These are phyloP conservation scores for Paraconiothyrium brasiliense DNA, from an alignment of 2,329 filamentous ascomycete genomes.

Conservation along the genomic window DNA sequence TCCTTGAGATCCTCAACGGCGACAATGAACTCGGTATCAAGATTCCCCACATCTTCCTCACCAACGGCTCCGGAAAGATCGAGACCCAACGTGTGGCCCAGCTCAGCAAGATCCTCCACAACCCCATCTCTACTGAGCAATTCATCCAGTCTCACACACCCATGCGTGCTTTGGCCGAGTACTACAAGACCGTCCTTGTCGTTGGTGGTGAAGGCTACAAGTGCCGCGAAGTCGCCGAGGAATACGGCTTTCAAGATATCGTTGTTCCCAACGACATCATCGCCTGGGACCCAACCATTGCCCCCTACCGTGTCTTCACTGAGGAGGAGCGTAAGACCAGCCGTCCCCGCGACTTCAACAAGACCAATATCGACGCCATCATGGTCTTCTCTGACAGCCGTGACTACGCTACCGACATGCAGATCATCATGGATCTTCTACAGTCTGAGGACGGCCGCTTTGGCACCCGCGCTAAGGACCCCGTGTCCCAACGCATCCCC, in stretches of 20 bases:
- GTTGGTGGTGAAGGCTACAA: slow-evolving; percentile 79
- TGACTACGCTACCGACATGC: slow-evolving; percentile 78
- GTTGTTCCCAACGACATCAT: slow-evolving; percentile 78
- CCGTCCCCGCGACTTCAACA: slow-evolving; percentile 75
- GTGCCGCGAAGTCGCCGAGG: slow-evolving; percentile 76
- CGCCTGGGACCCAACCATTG: slow-evolving; percentile 73
- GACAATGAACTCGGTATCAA: slow-evolving; percentile 82
- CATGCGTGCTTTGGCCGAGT: slow-evolving; percentile 78
- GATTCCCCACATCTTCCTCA: slow-evolving; percentile 78
- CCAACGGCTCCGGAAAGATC: slow-evolving; percentile 78
- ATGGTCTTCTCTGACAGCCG: slow-evolving; percentile 78
- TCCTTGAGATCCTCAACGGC: slow-evolving; percentile 76
- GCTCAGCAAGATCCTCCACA: slow-evolving; percentile 71
- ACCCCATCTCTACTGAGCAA: slow-evolving; percentile 73
- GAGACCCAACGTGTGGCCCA: slow-evolving; percentile 72
- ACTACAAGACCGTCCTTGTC: slow-evolving; percentile 79
- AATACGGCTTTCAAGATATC: slow-evolving; percentile 78
- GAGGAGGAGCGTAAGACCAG: slow-evolving; percentile 73
- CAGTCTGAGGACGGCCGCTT: slow-evolving; percentile 73
- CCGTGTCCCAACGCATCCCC: slow-evolving; percentile 72
- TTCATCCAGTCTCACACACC: slow-evolving; percentile 82
- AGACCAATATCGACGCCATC: slow-evolving; percentile 77
- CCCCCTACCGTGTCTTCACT: slow-evolving; percentile 74
- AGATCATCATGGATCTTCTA: slow-evolving; percentile 78
- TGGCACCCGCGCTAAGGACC: slow-evolving; percentile 72